phyloP scores from a whole-genome alignment of 441 rosid genomes.

The Pelargonium citronellum region DNA sequence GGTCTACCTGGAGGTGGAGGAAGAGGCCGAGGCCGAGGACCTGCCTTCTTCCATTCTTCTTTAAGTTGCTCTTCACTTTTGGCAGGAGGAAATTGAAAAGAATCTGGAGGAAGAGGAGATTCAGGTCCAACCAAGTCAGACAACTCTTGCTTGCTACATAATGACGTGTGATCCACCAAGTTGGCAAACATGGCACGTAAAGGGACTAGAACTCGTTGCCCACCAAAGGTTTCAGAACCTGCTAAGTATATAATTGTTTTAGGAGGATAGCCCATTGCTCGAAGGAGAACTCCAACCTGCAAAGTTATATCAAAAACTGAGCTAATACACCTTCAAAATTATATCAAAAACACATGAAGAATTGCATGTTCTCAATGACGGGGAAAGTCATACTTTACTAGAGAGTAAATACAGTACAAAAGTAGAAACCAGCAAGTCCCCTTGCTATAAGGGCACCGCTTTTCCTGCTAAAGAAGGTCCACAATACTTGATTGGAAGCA shows the following conservation, averaged over 20 bases:
- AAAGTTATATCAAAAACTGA: conserved; percentile 22
- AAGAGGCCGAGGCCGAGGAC: conserved; percentile 98
- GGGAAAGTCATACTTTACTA: background rate
- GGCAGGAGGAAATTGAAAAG: conserved; percentile 40
- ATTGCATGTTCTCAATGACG: background rate
- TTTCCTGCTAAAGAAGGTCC: conserved; percentile 4
- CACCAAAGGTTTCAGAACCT: conserved; percentile 94
- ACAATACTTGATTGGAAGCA: conserved; percentile 4
- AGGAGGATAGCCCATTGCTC: conserved; percentile 82
- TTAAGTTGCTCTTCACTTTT: conserved; percentile 65
- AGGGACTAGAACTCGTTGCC: conserved; percentile 86
- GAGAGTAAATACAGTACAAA: background rate
- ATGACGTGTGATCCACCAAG: conserved; percentile 64
- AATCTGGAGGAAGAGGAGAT: conserved; percentile 49
- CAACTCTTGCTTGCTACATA: conserved; percentile 71
- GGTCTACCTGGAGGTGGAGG: conserved; percentile 99
- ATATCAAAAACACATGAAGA: background rate
- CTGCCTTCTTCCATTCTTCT: conserved; percentile 88
- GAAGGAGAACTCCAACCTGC: conserved; percentile 92
- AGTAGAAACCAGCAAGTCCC: background rate
- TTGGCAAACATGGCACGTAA: conserved; percentile 86
- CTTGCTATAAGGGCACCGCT: background rate
- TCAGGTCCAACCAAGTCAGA: conserved; percentile 81
- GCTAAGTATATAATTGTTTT: conserved; percentile 81
- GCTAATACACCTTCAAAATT: background rate